phyloP scores from a whole-genome alignment of 2,329 filamentous ascomycete species.

The Pyrenophora tritici-repentis region DNA sequence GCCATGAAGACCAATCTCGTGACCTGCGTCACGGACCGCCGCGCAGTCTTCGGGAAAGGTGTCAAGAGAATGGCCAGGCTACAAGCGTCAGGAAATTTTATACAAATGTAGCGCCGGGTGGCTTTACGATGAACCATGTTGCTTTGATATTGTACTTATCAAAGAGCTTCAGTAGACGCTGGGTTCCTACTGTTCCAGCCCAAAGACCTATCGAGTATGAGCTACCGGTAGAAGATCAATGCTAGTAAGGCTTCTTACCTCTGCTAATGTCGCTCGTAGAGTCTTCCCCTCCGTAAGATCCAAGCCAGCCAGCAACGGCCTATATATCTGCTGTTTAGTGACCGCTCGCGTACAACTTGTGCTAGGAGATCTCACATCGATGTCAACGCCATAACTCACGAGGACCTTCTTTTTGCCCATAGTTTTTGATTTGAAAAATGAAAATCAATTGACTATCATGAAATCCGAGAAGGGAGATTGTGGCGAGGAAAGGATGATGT shows the following conservation, averaged over 20 bases:
- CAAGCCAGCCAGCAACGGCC: constrained; percentile 71
- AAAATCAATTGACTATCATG: not conserved
- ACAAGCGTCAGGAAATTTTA: not conserved
- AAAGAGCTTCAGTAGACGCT: constrained; percentile 71
- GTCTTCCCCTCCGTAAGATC: constrained; percentile 75
- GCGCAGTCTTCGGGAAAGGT: constrained; percentile 69
- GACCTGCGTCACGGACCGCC: constrained; percentile 65
- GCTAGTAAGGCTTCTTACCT: constrained; percentile 50
- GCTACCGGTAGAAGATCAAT: not conserved
- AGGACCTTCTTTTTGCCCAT: constrained; percentile 60
- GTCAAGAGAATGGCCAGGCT: constrained; percentile 65
- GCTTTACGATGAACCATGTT: constrained; percentile 68
- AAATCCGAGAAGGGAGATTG: not conserved
- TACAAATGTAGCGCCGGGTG: constrained; percentile 54
- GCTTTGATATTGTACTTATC: constrained; percentile 75
- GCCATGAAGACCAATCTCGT: constrained; percentile 70
- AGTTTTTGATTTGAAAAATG: not conserved
- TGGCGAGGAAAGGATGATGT: not conserved
- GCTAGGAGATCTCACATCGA: constrained; percentile 56
- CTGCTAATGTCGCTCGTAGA: constrained; percentile 73
- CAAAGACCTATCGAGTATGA: constrained; percentile 59
- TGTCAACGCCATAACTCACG: constrained; percentile 70
- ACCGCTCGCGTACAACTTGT: constrained; percentile 48
- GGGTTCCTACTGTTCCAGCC: constrained; percentile 70
- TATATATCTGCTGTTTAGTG: not conserved